Base-by-base conservation (phyloP, 2,329 filamentous ascomycete genomes). In the Colletotrichum orchidophilum region DNA sequence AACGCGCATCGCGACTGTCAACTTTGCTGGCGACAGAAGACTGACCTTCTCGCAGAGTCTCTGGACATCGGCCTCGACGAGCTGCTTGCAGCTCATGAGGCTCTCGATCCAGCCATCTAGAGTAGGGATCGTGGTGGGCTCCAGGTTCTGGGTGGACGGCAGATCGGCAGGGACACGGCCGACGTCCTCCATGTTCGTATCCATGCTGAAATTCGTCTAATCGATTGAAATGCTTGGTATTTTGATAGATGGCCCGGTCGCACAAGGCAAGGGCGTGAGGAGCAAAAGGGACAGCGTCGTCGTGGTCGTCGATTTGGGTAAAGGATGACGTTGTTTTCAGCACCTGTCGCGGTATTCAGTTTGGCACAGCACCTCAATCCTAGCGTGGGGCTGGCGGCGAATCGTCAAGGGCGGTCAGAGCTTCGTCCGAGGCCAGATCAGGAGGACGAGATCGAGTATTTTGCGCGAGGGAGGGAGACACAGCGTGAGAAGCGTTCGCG, bases 121-220 rank as follows among this genome's bases (percentile, higher is more conserved):
- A 72, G 94, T 97, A 73, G 93, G 91, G 86, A 97, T 96, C 76
- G 95, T 94, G 73, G 95, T 92, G 66, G 96, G 93, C 85, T 98
- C 96, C 39, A 83, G 78, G 72, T 83, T 80, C 78, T 91, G 88
- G 66, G 91, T 86, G 61, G 94, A 90, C 71, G 93, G 90, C 77
- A 97, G 84, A 80, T 93, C 93, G 81, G 94, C 89, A 75, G 95
- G 93, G 79, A 93, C 91, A 84, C 95, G 94, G 80, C 93, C 93
- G 77, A 97, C 95, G 82, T 99, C 96, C 87, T 98, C 96, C 96
- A 99, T 99, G 84, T 97, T 97, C 80, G 95, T 97, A 84, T 99
- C 96, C 95, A 98, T 97, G 64, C 57, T 70, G 57, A 64, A 61
- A 55, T 59, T 64, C 54, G 60, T 72, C 70, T 70, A 62, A 21